Conservation (phyloP, 495 filamentous ascomycete species). For the Lindgomyces ingoldianus region DNA sequence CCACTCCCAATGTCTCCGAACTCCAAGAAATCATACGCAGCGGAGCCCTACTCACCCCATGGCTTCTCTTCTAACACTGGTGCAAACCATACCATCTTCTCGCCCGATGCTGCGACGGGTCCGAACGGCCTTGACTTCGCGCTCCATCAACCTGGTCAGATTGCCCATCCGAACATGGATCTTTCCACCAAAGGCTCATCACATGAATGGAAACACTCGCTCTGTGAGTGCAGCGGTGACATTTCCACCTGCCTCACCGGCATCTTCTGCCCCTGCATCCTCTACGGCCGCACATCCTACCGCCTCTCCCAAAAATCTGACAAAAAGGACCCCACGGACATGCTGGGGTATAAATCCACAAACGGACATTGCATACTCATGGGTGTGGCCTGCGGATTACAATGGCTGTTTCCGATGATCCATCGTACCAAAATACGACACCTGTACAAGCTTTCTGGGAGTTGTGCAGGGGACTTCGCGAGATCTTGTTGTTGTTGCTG, state of each 20-base stretch:
- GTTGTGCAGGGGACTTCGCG: constrained; percentile 20
- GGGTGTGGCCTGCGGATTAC: constrained; percentile 36
- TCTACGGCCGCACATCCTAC: constrained; percentile 39
- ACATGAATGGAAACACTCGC: constrained; percentile 33
- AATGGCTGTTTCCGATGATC: constrained; percentile 35
- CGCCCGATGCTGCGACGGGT: constrained; percentile 36
- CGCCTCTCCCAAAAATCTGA: constrained; percentile 24
- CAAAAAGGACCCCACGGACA: constrained; percentile 40
- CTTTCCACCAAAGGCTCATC: constrained; percentile 8
- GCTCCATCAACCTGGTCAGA: constrained; percentile 42
- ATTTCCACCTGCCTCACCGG: constrained; percentile 36
- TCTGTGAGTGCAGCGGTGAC: constrained; percentile 28
- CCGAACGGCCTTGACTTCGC: constrained; percentile 37
- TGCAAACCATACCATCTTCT: constrained; percentile 26
- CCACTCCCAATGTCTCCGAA: constrained; percentile 13
- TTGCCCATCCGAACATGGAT: constrained; percentile 44
- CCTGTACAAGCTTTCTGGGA: constrained; percentile 37
- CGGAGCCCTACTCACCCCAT: constrained; percentile 29
- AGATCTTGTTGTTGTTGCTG: constrained; percentile 40
- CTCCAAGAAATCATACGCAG: constrained; percentile 5
- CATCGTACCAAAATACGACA: constrained; percentile 35
- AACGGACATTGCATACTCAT: constrained; percentile 39
- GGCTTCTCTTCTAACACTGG: constrained; percentile 13
- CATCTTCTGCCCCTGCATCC: constrained; percentile 41
- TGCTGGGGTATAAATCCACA: constrained; percentile 29